A percentile compares a stretch with the other conserved stretches of the same genome.
These are phyloP conservation scores for Trametes pubescens DNA, from an alignment of 1,284 basidiomycete species.

Conservation along the genomic window DNA sequence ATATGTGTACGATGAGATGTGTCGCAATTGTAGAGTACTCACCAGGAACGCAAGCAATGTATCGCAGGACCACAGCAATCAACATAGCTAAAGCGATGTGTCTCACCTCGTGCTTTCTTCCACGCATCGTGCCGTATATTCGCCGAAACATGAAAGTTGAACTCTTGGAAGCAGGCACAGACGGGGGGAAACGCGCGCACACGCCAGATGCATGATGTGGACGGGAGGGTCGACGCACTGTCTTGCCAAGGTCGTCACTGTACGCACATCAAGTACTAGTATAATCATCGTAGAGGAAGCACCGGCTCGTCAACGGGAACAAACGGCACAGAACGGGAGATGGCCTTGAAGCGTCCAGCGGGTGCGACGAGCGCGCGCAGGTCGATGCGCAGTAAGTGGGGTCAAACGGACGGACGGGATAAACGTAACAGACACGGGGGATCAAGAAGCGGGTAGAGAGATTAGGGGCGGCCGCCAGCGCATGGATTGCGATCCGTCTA, in stretches of 20 bases:
- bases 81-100: slow-evolving; percentile 9
- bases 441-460: neutral
- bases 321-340: slow-evolving; percentile 22
- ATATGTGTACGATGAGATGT: too few relatives aligned
- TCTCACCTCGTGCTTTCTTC: neutral
- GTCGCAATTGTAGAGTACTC: neutral
- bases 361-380: slow-evolving; percentile 15
- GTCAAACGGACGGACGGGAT: slow-evolving; percentile 3
- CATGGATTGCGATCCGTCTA: neutral
- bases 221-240: slow-evolving; percentile 31
- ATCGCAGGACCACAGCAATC: slow-evolving; percentile 4
- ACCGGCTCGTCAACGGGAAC: slow-evolving; percentile 21
- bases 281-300: slow-evolving; percentile 22
- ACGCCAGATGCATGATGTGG: neutral
- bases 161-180: neutral
- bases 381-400: slow-evolving; percentile 16
- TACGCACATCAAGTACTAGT: slow-evolving; percentile 30
- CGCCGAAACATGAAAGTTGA: neutral
- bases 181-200: neutral
- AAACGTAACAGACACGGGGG: slow-evolving; percentile 9
- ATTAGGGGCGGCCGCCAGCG: neutral
- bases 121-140: neutral
- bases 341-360: slow-evolving; percentile 38
- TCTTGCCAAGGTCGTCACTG: slow-evolving; percentile 32
- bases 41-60: neutral